Conservation (phyloP, 768 basidiomycete species). For the Pholiota molesta region DNA sequence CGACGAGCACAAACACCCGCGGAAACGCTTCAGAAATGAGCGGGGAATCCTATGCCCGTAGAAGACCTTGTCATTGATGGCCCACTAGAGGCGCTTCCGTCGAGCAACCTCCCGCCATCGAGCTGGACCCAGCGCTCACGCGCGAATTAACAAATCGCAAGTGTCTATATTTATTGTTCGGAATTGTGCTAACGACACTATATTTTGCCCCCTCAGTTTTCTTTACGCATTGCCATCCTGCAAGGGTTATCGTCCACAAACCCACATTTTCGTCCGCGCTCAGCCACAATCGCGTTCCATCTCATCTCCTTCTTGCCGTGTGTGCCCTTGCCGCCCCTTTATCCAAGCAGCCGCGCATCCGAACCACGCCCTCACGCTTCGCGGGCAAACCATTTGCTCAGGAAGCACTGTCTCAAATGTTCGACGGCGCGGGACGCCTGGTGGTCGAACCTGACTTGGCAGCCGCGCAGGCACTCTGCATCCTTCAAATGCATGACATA, state of each 20-base stretch:
- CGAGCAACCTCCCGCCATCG: constrained; percentile 45
- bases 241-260: constrained; percentile 76
- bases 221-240: constrained; percentile 81
- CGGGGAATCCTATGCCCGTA: constrained; percentile 38
- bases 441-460: constrained; percentile 65
- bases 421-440: constrained; percentile 67
- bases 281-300: constrained; percentile 66
- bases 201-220: constrained; percentile 53
- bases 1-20: constrained; percentile 40
- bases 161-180: constrained; percentile 29
- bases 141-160: constrained; percentile 76
- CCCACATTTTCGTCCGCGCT: constrained; percentile 73
- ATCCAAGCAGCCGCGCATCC: constrained; percentile 66
- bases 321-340: constrained; percentile 80
- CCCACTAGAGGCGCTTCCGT: constrained; percentile 36
- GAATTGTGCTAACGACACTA: constrained; percentile 16
- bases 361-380: constrained; percentile 54
- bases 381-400: constrained; percentile 61
- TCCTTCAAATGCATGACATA: constrained; percentile 72
- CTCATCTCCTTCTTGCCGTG: constrained; percentile 71
- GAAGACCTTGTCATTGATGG: constrained; percentile 45
- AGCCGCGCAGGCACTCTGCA: constrained; percentile 75
- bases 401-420: constrained; percentile 70
- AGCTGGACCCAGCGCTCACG: constrained; percentile 64
- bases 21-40: constrained; percentile 55